Base-by-base conservation (phyloP, 2,329 filamentous ascomycete genomes). In the Bipolaris zeicola region DNA sequence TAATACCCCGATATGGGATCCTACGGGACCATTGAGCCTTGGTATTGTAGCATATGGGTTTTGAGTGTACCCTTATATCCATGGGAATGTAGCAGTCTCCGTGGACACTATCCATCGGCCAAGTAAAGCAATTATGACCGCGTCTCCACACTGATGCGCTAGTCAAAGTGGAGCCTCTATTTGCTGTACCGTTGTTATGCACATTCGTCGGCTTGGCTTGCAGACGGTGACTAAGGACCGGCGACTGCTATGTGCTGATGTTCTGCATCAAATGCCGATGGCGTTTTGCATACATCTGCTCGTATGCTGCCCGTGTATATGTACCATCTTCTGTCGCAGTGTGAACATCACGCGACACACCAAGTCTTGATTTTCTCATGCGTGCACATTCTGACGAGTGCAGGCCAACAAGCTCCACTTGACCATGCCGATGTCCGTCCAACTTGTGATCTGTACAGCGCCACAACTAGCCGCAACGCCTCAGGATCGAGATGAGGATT, bases 381-480 rank as follows among this genome's bases (percentile, higher is more conserved):
- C 4, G 22, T 3, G 16, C 7, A n/a, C 22, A 43, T 10, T 13
- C 20, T 36, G 18, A 52, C 20, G 20, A 22, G 8, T 52, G 31
- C 38, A 48, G 33, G 18, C 50, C 18, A 44, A 45, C 43, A 45
- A 39, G n/a, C 26, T 42, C 49, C 50, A 53, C 50, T 48, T 20
- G 8, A 48, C 16, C 18, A 48, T 20, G 44, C 55, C 55, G 49
- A 57, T 57, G 45, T 38, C 22, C 44, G 44, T 45, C 38, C 16
- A 45, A 38, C 24, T 44, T 34, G 37, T 50, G 50, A 57, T 57
- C 33, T 26, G 33, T 39, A 56, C 42, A 39, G 44, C 50, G 43
- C 44, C 44, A 53, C 55, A 57, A 34, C 18, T 53, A 18, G 16
- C 44, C 44, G n/a, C 34, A 49, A 45, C 26, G 43, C 50, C 49